These are phyloP conservation scores for Mortierella sp. DNA, from an alignment of 371 early-diverging fungal species.

Conservation along the genomic window DNA sequence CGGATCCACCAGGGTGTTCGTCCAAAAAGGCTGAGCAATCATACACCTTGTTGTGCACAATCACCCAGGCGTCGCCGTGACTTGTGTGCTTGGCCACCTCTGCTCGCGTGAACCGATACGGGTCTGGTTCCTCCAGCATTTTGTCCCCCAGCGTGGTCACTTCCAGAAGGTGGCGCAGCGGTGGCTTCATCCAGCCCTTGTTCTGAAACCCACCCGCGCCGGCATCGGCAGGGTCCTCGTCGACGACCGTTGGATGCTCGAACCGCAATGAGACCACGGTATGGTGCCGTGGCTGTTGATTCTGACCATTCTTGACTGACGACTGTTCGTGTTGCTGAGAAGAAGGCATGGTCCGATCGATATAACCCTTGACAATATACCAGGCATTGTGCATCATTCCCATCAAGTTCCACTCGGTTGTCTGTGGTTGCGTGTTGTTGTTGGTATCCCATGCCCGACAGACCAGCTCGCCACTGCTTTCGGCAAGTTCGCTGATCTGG, in stretches of 20 bases:
- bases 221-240: conserved; percentile 46
- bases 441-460: conserved; percentile 80
- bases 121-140: not conserved
- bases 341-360: conserved; percentile 12
- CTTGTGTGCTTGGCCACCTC: conserved; percentile 83
- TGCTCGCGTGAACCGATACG: conserved; percentile 64
- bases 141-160: conserved; percentile 12
- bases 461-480: conserved; percentile 37
- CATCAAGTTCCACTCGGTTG: conserved; percentile 80
- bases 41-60: conserved; percentile 84
- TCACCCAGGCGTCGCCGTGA: conserved; percentile 89
- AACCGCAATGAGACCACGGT: not conserved
- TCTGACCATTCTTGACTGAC: no score
- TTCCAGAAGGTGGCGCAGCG: not conserved
- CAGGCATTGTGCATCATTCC: conserved; percentile 87
- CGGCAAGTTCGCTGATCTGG: not conserved
- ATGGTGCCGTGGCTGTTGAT: conserved; percentile 22
- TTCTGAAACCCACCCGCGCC: no score
- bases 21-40: conserved; percentile 87
- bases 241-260: not conserved
- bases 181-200: conserved; percentile 8
- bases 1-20: conserved; percentile 91
- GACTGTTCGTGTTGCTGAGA: conserved; percentile 19
- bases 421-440: conserved; percentile 78
- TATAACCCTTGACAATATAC: conserved; percentile 62